phyloP scores from a whole-genome alignment of 2,329 filamentous ascomycete species.

The Cercospora sesami region DNA sequence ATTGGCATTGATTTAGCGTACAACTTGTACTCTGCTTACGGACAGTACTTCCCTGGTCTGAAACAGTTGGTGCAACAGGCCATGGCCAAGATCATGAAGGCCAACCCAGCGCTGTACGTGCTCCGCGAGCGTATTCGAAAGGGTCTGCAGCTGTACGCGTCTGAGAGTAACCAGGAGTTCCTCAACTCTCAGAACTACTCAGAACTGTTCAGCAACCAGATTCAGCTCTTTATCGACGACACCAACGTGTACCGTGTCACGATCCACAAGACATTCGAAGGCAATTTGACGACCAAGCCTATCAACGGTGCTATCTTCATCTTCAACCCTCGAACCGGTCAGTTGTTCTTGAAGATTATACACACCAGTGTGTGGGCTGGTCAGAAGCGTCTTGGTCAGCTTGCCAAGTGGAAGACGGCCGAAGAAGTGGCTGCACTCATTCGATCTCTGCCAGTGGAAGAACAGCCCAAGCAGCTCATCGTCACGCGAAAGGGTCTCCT shows the following conservation, averaged over 20 bases:
- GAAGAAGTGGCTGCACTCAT: slow-evolving; percentile 99
- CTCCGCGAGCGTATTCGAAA: slow-evolving; percentile 96
- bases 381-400: slow-evolving; percentile 95
- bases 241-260: slow-evolving; percentile 99
- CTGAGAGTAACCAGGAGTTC: slow-evolving; percentile 98
- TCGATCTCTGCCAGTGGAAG: slow-evolving; percentile 90
- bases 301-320: slow-evolving; percentile 99
- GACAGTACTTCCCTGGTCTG: slow-evolving; percentile 96
- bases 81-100: slow-evolving; percentile 99
- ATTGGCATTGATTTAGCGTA: slow-evolving; percentile 96
- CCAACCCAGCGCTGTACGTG: slow-evolving; percentile 94
- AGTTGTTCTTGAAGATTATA: slow-evolving; percentile 98
- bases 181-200: slow-evolving; percentile 99
- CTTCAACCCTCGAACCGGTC: slow-evolving; percentile 97
- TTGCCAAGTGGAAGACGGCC: slow-evolving; percentile 99
- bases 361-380: slow-evolving; percentile 99
- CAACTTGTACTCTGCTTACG: slow-evolving; percentile 96
- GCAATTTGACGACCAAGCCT: slow-evolving; percentile 97
- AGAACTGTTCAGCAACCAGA: slow-evolving; percentile 97
- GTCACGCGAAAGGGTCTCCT: slow-evolving; percentile 96
- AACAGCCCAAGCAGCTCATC: slow-evolving; percentile 98
- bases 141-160: slow-evolving; percentile 95
- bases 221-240: slow-evolving; percentile 97
- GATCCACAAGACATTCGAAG: slow-evolving; percentile 99
- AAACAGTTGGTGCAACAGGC: slow-evolving; percentile 96